phyloP scores from a whole-genome alignment of 768 basidiomycete species.

The Gautieria morchelliformis region DNA sequence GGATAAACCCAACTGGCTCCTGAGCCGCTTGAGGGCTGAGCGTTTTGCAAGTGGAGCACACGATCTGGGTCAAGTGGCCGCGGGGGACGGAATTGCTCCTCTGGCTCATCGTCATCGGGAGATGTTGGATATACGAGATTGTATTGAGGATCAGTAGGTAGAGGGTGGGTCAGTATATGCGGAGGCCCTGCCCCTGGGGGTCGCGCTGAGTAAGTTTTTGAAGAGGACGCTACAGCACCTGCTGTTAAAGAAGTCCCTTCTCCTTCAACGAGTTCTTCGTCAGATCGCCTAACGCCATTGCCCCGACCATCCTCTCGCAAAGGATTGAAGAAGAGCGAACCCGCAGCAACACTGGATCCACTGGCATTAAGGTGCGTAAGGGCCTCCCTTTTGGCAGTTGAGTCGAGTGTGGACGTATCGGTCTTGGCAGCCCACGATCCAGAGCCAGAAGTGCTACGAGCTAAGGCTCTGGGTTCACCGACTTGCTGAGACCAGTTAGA shows the following conservation, averaged over 20 bases:
- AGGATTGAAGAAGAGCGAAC: conserved; percentile 10
- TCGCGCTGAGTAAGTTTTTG: background rate
- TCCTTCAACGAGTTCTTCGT: background rate
- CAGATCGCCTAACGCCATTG: background rate
- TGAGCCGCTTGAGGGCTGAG: background rate
- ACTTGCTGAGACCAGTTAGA: background rate
- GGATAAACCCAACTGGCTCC: conserved; percentile 1
- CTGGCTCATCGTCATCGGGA: background rate
- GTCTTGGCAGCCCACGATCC: background rate
- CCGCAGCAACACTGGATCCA: background rate
- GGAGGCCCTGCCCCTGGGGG: background rate
- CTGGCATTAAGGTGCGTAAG: background rate
- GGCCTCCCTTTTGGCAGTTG: background rate
- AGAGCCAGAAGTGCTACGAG: background rate
- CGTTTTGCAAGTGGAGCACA: background rate
- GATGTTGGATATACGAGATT: background rate
- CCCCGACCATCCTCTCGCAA: background rate
- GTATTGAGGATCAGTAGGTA: background rate
- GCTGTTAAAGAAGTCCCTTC: background rate
- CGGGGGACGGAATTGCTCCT: background rate
- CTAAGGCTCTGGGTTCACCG: background rate
- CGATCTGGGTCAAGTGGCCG: background rate
- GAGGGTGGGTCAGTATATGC: background rate
- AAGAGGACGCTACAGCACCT: background rate
- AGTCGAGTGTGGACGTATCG: background rate